Evolutionary conservation across 2,329 filamentous ascomycete genomes (phyloP), one percentile per base, ranked within the genome.

Genomic region (Xylaria sp.): DNA sequence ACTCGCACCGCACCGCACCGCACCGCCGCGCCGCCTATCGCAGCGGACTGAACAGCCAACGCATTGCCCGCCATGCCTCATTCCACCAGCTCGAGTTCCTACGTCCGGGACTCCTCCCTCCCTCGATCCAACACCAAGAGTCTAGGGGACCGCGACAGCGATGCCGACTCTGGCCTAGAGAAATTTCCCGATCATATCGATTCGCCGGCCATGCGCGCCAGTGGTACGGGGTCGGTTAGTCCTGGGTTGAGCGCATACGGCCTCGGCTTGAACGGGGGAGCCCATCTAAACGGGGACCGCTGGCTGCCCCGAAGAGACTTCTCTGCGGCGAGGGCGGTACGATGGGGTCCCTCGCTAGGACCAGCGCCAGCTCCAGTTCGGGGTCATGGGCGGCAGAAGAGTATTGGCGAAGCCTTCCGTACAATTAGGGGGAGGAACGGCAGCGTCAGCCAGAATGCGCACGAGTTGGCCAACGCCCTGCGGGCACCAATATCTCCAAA

Each of bases 371-470:
- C 71, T 55, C 13, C 51, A 17, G 39, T 64, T 44, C 63, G 62
- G 45, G 63, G 56, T 17, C 66, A 67, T 48, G 60, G 66, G 26
- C 72, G 89, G 61, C 91, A 94, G 70, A 95, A 93, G 80, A 96
- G 92, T 73, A 83, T 97, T 63, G 87, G 86, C 66, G 91, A 96
- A 72, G 91, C 93, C n/a, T 83, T 97, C 61, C 86, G 84, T 64
- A 92, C 86, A 2, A 93, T 97, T 65, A 82, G 91, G 61, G 87
- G 84, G 37, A 83, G 92, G 65, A 90, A 88, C 66, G 90, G 85
- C 47, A 97, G 92, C 71, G 87, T 97, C 65, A 92, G 87, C 75
- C 90, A 93, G 70, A 96, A 96, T 74, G 92, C 92, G 50, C 91
- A 95, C 56, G 93, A 97, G 73, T 85, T 99, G 66, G 92, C 92